Conservation (phyloP, 352 stramenopile species). For the Phytophthora capsici region DNA sequence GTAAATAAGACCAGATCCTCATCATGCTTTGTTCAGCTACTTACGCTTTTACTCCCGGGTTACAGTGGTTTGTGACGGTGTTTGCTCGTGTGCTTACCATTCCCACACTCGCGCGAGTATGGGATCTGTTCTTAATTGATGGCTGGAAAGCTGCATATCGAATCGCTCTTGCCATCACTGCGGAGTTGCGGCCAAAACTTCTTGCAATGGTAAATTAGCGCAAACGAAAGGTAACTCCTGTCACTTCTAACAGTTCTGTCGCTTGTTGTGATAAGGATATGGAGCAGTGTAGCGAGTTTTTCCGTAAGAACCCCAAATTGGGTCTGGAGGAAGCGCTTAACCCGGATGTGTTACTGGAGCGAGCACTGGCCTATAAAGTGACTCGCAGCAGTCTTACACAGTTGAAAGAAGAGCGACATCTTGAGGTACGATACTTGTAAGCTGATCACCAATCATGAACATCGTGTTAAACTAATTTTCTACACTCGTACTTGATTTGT, state of each 20-base stretch:
- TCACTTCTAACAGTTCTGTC: not conserved
- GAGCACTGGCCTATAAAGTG: conserved; percentile 69
- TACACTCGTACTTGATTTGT: too few relatives aligned
- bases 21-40: not conserved
- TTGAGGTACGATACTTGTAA: conserved; percentile 52
- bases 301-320: conserved; percentile 66
- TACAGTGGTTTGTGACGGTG: conserved; percentile 87
- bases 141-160: conserved; percentile 82
- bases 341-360: conserved; percentile 47
- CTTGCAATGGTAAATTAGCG: conserved; percentile 52
- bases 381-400: conserved; percentile 59
- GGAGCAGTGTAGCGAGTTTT: conserved; percentile 76
- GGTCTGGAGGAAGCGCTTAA: conserved; percentile 46
- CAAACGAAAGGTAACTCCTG: not conserved
- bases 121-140: conserved; percentile 79
- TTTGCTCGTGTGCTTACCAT: conserved; percentile 69
- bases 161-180: conserved; percentile 70
- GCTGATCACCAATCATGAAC: not conserved
- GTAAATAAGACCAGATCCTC: conserved; percentile 26
- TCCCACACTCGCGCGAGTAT: conserved; percentile 60
- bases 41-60: not conserved
- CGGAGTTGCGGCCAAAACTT: conserved; percentile 59
- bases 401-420: conserved; percentile 73
- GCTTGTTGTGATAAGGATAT: conserved; percentile 51
- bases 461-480: not conserved